Conservation (phyloP, 2,329 filamentous ascomycete genomes). For the Cercospora berteroae region DNA sequence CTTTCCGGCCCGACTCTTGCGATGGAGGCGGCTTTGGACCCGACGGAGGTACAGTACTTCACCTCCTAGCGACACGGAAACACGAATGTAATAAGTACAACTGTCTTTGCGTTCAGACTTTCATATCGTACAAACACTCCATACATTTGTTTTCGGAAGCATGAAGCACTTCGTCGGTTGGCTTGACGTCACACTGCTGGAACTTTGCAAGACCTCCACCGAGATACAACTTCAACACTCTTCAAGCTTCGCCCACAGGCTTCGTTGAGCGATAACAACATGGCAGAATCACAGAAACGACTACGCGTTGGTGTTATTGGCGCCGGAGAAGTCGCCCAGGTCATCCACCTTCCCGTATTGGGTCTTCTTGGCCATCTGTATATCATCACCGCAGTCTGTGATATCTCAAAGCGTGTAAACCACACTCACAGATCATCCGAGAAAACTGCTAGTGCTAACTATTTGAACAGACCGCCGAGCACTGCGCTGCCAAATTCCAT, state of each 20-base stretch:
- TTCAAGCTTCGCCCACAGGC: background rate
- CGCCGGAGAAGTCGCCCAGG: conserved; percentile 46
- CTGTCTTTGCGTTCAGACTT: background rate
- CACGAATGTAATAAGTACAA: background rate
- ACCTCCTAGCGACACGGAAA: background rate
- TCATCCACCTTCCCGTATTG: conserved; percentile 55
- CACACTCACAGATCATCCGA: background rate
- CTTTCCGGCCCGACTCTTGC: background rate
- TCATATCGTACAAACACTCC: background rate
- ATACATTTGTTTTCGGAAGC: background rate
- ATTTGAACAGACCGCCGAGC: conserved; percentile 28
- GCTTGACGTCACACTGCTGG: conserved; percentile 2
- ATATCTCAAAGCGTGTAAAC: conserved; percentile 45
- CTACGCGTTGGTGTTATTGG: conserved; percentile 47
- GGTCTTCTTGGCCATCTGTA: conserved; percentile 47
- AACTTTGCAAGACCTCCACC: background rate
- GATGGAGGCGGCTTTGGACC: background rate
- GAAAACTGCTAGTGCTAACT: background rate
- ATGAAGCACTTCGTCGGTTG: background rate
- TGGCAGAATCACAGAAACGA: background rate
- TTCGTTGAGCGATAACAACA: background rate
- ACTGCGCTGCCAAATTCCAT: conserved; percentile 42
- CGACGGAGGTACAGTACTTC: background rate
- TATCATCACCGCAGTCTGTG: conserved; percentile 52
- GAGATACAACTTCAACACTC: background rate